Evolutionary conservation across 345 rosid genomes (phyloP), one percentile per base, ranked within the genome.

Genomic region (Eucalyptus urophylla): DNA sequence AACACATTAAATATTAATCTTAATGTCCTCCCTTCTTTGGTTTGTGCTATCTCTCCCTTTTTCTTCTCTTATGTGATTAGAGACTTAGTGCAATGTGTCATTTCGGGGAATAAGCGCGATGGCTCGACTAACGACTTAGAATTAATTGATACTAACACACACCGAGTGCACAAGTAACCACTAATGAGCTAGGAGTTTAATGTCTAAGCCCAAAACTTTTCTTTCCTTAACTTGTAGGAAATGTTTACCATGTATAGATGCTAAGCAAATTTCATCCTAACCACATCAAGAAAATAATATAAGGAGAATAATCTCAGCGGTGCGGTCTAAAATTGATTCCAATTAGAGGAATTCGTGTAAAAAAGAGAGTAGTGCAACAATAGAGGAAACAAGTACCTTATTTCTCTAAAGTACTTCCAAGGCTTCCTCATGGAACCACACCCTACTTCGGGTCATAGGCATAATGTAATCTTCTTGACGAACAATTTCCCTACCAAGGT

Each of bases 351-450:
- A 65, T 65, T n/a, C 3, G 1, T 6, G 5, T 62, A 65, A n/a
- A 15, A 29, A 67, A 2, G 2, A n/a, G 76, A n/a, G 40, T n/a
- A 15, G 40, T 15, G 1, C 43, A 40, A n/a, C 21, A 19, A 67
- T 31, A 67, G 6, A 31, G 40, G 5, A 4, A n/a, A 67, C 22
- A 7, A 67, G 8, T 76, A 90, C 92, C 89, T 50, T 87, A 40
- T 86, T 14, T 33, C 85, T 19, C 1, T 29, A 80, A 19, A 89
- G 25, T 5, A 89, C 50, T 16, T 88, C 87, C 5, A 72, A 25
- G 31, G 91, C 89, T 45, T 89, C 92, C 16, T 88, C 88, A 19
- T 72, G 54, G 13, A 8, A 7, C 93, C 93, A 92, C 49, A 92
- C 7, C 31, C 93, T 89, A 31, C 90, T 92, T 6, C 92, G 89